Base-by-base conservation (phyloP, 1,284 basidiomycete species). In the Mrakiaceae sp. region DNA sequence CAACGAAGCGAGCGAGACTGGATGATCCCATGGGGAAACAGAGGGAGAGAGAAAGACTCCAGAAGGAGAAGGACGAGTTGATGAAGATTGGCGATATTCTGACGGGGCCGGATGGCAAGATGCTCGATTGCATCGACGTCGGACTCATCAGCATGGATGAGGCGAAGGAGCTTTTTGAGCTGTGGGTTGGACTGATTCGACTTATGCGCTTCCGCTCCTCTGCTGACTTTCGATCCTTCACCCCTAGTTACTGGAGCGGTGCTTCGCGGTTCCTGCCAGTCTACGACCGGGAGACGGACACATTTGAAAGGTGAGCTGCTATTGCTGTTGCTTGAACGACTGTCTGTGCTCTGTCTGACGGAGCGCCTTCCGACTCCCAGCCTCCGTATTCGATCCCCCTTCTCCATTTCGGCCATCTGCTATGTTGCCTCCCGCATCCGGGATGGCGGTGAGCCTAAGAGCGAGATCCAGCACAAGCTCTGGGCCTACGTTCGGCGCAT, bases 341-440 rank as follows among this genome's bases (percentile, higher is more conserved):
- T 56, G n/a, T n/a, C 9, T 27, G 27, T 27, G 27, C 27, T 27
- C 27, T 27, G 27, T 27, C 27, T 27, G 27, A 27, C 27, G 27
- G 27, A 27, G 27, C 27, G 27, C 27, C 27, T 27, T 27, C 27
- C 27, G 27, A 27, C 27, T 27, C 27, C 27, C 44, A 65, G 64
- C 11, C 60, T 66, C 12, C 54, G 60, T 40, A 43, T 46, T 5
- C 54, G 60, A 4, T 66, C 64, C 8, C 77, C 77, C 0, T 78
- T 76, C 67, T 74, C 71, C 10, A 70, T 77, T 55, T 84, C 92
- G 69, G 84, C 84, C 47, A 91, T 95, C 49, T 90, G 90, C 71
- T 90, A 90, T 85, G 88, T 92, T 42, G 91, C 88, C 5, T 86
- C 89, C 8, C 83, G 87, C 63, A 88, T 92, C 43, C 83, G 87